Evolutionary conservation across 331 rosid species (phyloP).

Genomic region (Arachis monticola): DNA sequence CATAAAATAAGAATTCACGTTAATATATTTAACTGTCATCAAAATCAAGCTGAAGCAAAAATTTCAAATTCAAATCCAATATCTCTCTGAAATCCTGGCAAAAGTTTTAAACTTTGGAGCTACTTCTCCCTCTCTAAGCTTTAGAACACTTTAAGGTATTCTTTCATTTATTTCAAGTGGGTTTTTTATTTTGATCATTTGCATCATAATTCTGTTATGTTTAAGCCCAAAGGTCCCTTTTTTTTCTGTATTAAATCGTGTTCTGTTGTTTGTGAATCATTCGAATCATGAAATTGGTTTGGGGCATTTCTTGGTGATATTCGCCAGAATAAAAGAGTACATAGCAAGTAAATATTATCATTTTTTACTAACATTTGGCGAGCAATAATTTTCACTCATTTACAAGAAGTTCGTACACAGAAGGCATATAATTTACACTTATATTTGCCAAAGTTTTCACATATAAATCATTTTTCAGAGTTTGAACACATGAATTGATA

Average conservation of each 20-base stretch:
- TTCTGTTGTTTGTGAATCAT: conserved; percentile 29
- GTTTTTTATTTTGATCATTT: conserved; percentile 11
- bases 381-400: too few relatives aligned
- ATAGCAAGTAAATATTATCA: too few relatives aligned
- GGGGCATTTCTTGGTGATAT: neutral
- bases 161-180: neutral
- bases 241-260: conserved; percentile 5
- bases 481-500: too few relatives aligned
- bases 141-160: conserved; percentile 27
- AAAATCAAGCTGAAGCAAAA: neutral
- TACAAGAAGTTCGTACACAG: too few relatives aligned
- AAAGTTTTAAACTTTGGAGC: conserved; percentile 33
- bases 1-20: neutral
- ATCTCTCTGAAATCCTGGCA: conserved; percentile 24
- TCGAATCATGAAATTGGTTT: neutral
- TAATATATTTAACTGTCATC: neutral
- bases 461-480: too few relatives aligned
- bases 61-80: conserved; percentile 17
- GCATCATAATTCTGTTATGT: neutral
- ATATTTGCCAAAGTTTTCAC: too few relatives aligned
- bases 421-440: too few relatives aligned
- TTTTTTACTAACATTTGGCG: too few relatives aligned
- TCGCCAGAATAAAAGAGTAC: neutral
- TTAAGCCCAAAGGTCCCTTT: conserved; percentile 21
- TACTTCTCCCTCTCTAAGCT: conserved; percentile 18